phyloP scores from a whole-genome alignment of 139 green algal genomes.

The Dunaliella sp. region DNA sequence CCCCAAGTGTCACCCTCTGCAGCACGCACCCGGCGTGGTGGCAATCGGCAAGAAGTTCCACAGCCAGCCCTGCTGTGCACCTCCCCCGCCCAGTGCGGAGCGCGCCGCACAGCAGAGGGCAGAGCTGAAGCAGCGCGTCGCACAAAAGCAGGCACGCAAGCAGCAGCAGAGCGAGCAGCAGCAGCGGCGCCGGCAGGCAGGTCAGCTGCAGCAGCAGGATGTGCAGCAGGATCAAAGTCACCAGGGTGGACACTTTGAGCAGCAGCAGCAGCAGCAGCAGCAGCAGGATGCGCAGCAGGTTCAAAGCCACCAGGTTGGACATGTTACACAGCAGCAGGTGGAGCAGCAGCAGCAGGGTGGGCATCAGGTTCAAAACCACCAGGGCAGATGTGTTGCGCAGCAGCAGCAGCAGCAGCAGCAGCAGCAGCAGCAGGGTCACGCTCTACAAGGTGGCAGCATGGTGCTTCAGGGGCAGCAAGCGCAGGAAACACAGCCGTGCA shows the following conservation, averaged over 20 bases:
- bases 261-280: neutral
- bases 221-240: neutral
- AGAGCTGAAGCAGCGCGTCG: neutral
- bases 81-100: neutral
- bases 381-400: too few relatives aligned
- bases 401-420: too few relatives aligned
- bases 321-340: too few relatives aligned
- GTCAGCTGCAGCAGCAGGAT: neutral
- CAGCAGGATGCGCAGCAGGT: neutral
- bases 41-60: slow-evolving; percentile 23
- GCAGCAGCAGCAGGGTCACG: too few relatives aligned
- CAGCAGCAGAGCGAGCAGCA: slow-evolving; percentile 3
- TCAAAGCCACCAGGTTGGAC: too few relatives aligned
- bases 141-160: neutral
- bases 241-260: neutral
- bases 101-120: neutral
- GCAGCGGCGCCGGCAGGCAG: too few relatives aligned
- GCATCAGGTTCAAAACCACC: too few relatives aligned
- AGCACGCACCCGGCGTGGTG: slow-evolving; percentile 23
- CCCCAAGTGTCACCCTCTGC: too few relatives aligned
- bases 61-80: neutral
- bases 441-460: too few relatives aligned
- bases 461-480: too few relatives aligned
- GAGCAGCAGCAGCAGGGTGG: neutral
- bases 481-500: too few relatives aligned